phyloP scores from a whole-genome alignment of 2,329 filamentous ascomycete species.

The Teratosphaeria viscida region DNA sequence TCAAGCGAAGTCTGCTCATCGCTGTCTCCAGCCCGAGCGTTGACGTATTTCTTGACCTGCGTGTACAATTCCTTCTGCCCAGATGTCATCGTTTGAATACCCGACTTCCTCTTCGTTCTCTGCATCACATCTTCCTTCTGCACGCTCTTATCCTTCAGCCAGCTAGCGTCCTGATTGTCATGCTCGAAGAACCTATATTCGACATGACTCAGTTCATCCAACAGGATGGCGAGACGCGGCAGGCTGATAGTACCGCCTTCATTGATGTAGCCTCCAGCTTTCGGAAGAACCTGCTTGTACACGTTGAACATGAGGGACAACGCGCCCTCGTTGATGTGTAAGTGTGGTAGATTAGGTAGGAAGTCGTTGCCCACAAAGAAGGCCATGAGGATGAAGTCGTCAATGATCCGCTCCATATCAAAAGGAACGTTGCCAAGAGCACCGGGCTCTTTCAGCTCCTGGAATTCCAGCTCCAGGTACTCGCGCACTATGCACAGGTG shows the following conservation, averaged over 20 bases:
- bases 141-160: constrained; percentile 80
- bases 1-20: constrained; percentile 51
- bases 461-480: constrained; percentile 93
- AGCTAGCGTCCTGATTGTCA: constrained; percentile 78
- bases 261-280: constrained; percentile 90
- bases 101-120: constrained; percentile 47
- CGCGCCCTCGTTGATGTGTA: constrained; percentile 98
- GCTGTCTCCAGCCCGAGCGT: constrained; percentile 47
- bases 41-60: constrained; percentile 71
- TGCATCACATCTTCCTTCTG: constrained; percentile 58
- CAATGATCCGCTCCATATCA: constrained; percentile 91
- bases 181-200: constrained; percentile 89
- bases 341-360: constrained; percentile 84
- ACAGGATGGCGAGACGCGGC: constrained; percentile 61
- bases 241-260: constrained; percentile 89
- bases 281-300: constrained; percentile 83
- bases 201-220: constrained; percentile 77
- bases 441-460: constrained; percentile 70
- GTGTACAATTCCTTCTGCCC: constrained; percentile 74
- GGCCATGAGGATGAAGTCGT: constrained; percentile 98
- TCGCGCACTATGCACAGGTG: constrained; percentile 96
- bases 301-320: constrained; percentile 94
- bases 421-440: constrained; percentile 61
- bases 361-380: constrained; percentile 99
- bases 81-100: constrained; percentile 64